These are phyloP conservation scores for Naganishia vishniacii DNA, from an alignment of 768 basidiomycete genomes.

Conservation along the genomic window DNA sequence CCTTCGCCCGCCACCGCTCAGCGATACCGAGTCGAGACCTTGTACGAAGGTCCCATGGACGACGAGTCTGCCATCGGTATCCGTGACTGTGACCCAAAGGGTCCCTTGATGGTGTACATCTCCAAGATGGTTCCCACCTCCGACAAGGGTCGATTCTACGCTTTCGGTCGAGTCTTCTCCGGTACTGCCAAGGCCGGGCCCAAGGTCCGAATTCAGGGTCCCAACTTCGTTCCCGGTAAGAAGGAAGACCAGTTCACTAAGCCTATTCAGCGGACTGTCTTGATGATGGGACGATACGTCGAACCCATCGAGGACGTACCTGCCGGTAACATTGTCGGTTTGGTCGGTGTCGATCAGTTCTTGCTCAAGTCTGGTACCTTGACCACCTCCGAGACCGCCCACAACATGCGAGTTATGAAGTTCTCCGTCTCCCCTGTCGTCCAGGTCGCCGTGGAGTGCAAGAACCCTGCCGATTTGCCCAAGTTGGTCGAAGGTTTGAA, in stretches of 20 bases:
- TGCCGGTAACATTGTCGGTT: constrained; percentile 95
- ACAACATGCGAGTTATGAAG: constrained; percentile 99
- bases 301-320: constrained; percentile 99
- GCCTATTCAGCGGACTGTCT: constrained; percentile 94
- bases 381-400: constrained; percentile 94
- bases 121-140: constrained; percentile 99
- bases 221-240: constrained; percentile 97
- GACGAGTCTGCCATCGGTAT: constrained; percentile 98
- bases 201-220: constrained; percentile 98
- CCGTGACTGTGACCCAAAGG: constrained; percentile 94
- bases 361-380: constrained; percentile 98
- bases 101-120: constrained; percentile 93
- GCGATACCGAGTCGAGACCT: constrained; percentile 96
- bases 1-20: constrained; percentile 96
- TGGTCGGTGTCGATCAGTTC: constrained; percentile 99
- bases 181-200: constrained; percentile 95
- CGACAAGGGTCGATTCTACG: constrained; percentile 99
- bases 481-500: constrained; percentile 99
- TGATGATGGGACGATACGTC: constrained; percentile 99
- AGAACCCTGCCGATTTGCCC: constrained; percentile 97
- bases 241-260: constrained; percentile 98
- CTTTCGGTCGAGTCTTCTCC: constrained; percentile 99
- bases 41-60: constrained; percentile 99
- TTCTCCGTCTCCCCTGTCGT: constrained; percentile 99
- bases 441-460: constrained; percentile 97